phyloP scores from a whole-genome alignment of 129 eudicot genomes.

The Cynara cardunculus region DNA sequence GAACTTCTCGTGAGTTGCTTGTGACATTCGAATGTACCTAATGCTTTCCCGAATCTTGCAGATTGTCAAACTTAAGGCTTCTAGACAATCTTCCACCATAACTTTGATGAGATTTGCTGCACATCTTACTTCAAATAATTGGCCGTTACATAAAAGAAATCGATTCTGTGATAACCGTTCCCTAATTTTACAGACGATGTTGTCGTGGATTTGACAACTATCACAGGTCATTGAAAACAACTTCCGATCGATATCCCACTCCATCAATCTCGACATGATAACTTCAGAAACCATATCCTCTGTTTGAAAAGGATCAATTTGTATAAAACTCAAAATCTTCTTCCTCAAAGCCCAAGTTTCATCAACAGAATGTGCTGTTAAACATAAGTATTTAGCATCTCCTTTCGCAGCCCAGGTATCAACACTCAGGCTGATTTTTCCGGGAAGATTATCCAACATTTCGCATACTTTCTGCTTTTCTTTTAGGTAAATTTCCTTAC shows the following conservation, averaged over 20 bases:
- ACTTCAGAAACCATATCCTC: conserved; percentile 63
- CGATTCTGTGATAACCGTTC: conserved; percentile 77
- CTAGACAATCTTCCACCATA: conserved; percentile 73
- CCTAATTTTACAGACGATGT: conserved; percentile 56
- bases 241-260: conserved; percentile 90
- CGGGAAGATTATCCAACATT: conserved; percentile 68
- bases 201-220: conserved; percentile 48
- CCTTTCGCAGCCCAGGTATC: conserved; percentile 63
- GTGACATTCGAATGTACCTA: conserved; percentile 60
- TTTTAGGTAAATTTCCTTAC: conserved; percentile 59
- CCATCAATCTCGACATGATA: conserved; percentile 67
- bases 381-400: conserved; percentile 52
- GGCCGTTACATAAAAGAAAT: conserved; percentile 73
- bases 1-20: conserved; percentile 59
- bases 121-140: conserved; percentile 84
- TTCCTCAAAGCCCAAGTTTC: conserved; percentile 63
- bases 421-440: conserved; percentile 69
- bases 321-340: conserved; percentile 63
- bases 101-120: conserved; percentile 66
- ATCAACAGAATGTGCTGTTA: conserved; percentile 85
- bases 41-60: conserved; percentile 74
- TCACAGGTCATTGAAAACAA: conserved; percentile 81
- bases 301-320: conserved; percentile 62
- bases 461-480: conserved; percentile 78
- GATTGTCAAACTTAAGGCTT: conserved; percentile 46